Evolutionary conservation across 2,329 filamentous ascomycete genomes (phyloP), one percentile per base, ranked within the genome.

Genomic region (Diplodia sapinea): DNA sequence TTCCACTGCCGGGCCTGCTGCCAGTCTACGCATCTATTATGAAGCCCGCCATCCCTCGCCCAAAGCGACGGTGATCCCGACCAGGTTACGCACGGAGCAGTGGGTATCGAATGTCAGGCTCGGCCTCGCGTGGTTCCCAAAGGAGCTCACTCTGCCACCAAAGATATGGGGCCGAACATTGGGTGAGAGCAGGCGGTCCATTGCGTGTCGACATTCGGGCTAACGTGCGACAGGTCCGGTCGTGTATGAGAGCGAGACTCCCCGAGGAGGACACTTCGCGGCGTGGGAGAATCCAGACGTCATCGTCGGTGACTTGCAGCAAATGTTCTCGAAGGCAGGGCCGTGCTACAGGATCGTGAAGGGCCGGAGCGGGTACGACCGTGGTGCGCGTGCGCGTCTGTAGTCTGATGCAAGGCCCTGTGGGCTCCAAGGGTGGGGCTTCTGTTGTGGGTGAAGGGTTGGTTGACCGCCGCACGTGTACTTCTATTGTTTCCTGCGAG

Each of bases 21-120:
- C 91, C 0, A 88, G 85, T 69, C 74, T 87, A 9, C 78, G 89
- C 8, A 92, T 93, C 59, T 94, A 94, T 78, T 93, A 93, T 72
- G 91, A 93, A 76, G 79, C 81, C 0, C 77, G 72, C 6, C 87
- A 88, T 68, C 73, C 26, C 9, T 52, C 55, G 15, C 55, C 55
- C 59, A 72, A 69, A 23, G 74, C 73, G 1, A 68, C 70, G 0
- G 40, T 70, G 50, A 68, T 78, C 2, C 72, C 77, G 1, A 73
- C 67, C 17, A 69, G 79, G 20, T 77, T 78, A 12, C 73, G 74
- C 11, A 78, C 81, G 50, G 76, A 76, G 11, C 74, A 77, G 61
- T 83, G 79, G 77, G 81, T 85, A 26, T 71, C 78, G 31, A 68
- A 77, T 47, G 82, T 85, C 69, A 84, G 85, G 75, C 77, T 85